phyloP scores from a whole-genome alignment of 768 basidiomycete species.

The Gymnopilus junonius region DNA sequence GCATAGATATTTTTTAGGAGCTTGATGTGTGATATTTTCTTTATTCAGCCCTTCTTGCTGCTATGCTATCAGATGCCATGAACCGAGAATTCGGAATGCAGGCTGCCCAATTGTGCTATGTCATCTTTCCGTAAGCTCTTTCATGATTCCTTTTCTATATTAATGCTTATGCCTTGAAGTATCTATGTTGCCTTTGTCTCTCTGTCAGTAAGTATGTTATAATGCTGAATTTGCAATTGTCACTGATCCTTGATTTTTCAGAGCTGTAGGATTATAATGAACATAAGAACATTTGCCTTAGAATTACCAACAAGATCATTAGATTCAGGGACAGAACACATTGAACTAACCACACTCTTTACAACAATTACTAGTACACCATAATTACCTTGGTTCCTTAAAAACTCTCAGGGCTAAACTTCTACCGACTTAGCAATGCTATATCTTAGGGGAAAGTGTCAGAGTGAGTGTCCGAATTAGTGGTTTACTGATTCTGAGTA shows the following conservation, averaged over 20 bases:
- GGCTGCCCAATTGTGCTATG: conserved; percentile 6
- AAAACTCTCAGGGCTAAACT: too few relatives aligned
- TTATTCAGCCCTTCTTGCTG: conserved; percentile 6
- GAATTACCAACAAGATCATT: not conserved
- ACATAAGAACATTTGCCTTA: conserved; percentile 11
- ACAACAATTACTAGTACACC: not conserved
- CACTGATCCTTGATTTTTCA: not conserved
- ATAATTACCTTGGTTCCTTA: not conserved
- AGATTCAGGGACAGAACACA: not conserved
- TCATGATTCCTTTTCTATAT: not conserved
- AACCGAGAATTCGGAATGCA: not conserved
- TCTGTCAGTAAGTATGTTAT: conserved; percentile 7
- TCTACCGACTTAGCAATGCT: too few relatives aligned
- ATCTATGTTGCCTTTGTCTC: conserved; percentile 11
- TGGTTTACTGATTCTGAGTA: not conserved
- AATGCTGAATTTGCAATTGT: not conserved
- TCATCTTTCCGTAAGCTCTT: conserved; percentile 15
- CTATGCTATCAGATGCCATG: conserved; percentile 5
- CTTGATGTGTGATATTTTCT: not conserved
- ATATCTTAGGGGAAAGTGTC: too few relatives aligned
- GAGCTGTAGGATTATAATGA: conserved; percentile 22
- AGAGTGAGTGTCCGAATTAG: too few relatives aligned
- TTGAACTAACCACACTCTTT: not conserved
- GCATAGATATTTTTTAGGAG: not conserved
- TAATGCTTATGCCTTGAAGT: not conserved